phyloP scores from a whole-genome alignment of 106 monocot species.

The Phalaenopsis equestris region DNA sequence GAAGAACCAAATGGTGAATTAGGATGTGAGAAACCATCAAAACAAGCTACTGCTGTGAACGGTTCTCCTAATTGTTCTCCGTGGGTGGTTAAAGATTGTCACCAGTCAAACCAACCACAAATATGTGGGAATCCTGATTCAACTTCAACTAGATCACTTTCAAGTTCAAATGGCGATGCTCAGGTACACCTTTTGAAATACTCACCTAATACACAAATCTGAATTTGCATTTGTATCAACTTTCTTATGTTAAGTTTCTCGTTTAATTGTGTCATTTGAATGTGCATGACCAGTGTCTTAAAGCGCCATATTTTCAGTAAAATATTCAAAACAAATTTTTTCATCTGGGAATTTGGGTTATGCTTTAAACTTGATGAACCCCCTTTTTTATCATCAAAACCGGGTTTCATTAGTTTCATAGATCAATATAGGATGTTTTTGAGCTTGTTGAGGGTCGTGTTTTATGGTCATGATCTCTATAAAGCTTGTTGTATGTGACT shows the following conservation, averaged over 20 bases:
- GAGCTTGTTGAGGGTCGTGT: neutral
- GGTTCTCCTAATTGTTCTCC: constrained; percentile 15
- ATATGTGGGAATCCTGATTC: constrained; percentile 64
- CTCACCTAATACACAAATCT: neutral
- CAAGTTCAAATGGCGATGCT: constrained; percentile 58
- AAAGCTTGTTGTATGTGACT: neutral
- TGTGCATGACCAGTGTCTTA: neutral
- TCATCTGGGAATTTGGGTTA: neutral
- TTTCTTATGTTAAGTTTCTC: neutral
- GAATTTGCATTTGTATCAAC: neutral
- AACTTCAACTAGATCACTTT: constrained; percentile 50
- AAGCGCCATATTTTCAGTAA: neutral
- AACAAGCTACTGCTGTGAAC: constrained; percentile 9
- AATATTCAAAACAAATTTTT: neutral
- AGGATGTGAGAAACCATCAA: constrained; percentile 14
- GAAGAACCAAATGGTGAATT: constrained; percentile 23
- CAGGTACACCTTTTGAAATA: constrained; percentile 27
- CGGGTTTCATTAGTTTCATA: neutral
- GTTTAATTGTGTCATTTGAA: neutral
- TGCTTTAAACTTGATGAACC: neutral
- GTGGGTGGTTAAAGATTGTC: constrained; percentile 38
- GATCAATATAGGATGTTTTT: neutral
- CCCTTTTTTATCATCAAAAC: neutral
- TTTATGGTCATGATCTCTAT: neutral
- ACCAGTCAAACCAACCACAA: constrained; percentile 52